A percentile compares a stretch with the other conserved stretches of the same genome.
Evolutionary conservation across 768 basidiomycete species (phyloP).

Genomic region (Agaricus sinodeliciosus): DNA sequence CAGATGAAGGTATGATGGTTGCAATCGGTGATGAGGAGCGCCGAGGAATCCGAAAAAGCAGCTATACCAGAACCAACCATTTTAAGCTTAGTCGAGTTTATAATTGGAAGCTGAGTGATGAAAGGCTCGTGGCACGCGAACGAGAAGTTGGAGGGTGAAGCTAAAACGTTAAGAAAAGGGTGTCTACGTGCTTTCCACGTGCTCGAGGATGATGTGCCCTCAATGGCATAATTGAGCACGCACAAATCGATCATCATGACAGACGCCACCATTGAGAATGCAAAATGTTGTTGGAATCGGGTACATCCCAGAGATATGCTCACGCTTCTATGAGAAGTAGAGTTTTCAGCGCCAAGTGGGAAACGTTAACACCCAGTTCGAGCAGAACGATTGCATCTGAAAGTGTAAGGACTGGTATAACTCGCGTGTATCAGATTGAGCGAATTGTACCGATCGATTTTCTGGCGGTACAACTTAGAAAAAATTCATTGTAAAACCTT

Average conservation of each 20-base stretch:
- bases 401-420: too few species aligned
- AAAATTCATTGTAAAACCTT: too few species aligned
- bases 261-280: slow-evolving; percentile 15
- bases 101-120: slow-evolving; percentile 37
- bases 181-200: slow-evolving; percentile 26
- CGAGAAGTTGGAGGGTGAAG: slow-evolving; percentile 37
- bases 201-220: slow-evolving; percentile 35
- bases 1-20: slow-evolving; percentile 42
- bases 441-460: too few species aligned
- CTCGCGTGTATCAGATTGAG: too few species aligned
- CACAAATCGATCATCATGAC: slow-evolving; percentile 12
- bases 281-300: slow-evolving; percentile 22
- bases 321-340: slow-evolving; percentile 9
- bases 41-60: slow-evolving; percentile 35
- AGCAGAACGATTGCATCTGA: too few species aligned
- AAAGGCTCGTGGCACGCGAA: slow-evolving; percentile 46
- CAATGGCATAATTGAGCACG: slow-evolving; percentile 53
- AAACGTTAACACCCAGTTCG: not conserved
- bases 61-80: slow-evolving; percentile 30
- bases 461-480: too few species aligned
- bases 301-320: slow-evolving; percentile 8
- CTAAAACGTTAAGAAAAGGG: slow-evolving; percentile 34
- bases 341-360: slow-evolving; percentile 11
- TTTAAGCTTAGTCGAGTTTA: slow-evolving; percentile 31
- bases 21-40: slow-evolving; percentile 27